Percentiles rank a stretch among this genome's conserved stretches.
These are phyloP conservation scores for Claviceps purpurea DNA, from an alignment of 2,329 filamentous ascomycete species.

Conservation along the genomic window DNA sequence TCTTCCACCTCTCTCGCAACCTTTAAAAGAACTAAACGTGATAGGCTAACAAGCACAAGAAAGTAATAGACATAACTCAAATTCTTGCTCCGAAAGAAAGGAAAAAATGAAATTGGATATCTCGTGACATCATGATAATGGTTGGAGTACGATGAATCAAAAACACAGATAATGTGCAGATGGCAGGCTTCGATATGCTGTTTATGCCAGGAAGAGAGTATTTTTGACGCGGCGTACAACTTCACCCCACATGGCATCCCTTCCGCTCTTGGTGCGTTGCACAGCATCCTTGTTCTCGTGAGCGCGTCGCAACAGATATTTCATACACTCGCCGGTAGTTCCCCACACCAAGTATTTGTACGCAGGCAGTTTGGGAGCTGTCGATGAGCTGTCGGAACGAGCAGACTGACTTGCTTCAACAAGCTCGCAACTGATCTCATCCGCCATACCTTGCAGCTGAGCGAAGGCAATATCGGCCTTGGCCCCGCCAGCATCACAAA, in stretches of 20 bases:
- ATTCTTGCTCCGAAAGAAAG: neutral
- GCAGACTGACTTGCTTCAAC: conserved; percentile 23
- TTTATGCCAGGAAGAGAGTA: conserved; percentile 14
- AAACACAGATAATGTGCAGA: neutral
- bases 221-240: conserved; percentile 40
- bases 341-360: conserved; percentile 63
- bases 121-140: neutral
- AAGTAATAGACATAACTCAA: neutral
- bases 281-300: conserved; percentile 65
- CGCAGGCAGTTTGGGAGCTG: conserved; percentile 35
- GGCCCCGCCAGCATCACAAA: conserved; percentile 32
- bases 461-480: conserved; percentile 31
- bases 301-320: conserved; percentile 51
- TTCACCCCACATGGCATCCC: conserved; percentile 50
- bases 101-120: neutral
- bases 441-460: conserved; percentile 90
- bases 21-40: too few relatives aligned
- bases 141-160: neutral
- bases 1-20: neutral
- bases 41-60: neutral
- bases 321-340: conserved; percentile 67
- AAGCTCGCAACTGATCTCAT: conserved; percentile 67
- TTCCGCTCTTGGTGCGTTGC: conserved; percentile 45
- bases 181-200: neutral
- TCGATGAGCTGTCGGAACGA: conserved; percentile 13